These are phyloP conservation scores for Mortierella sp. DNA, from an alignment of 371 early-diverging fungal genomes.

Conservation along the genomic window DNA sequence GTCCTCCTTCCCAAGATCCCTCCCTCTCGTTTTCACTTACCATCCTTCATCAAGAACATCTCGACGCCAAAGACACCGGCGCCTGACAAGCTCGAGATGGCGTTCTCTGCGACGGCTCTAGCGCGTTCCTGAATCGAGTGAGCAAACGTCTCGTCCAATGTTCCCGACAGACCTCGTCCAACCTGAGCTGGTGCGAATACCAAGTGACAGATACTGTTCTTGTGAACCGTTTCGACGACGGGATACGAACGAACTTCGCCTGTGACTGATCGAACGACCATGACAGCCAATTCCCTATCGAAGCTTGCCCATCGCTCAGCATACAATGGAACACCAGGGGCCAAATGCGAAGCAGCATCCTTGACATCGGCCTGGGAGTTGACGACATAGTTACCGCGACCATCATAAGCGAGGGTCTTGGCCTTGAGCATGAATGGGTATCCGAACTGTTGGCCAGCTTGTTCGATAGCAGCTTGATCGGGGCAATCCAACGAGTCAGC, in stretches of 20 bases:
- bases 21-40: too few species aligned
- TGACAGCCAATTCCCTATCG: conserved; percentile 92
- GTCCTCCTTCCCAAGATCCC: too few species aligned
- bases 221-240: conserved; percentile 95
- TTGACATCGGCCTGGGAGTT: conserved; percentile 71
- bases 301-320: conserved; percentile 96
- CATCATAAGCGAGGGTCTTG: conserved; percentile 95
- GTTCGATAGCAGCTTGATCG: conserved; percentile 59
- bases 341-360: conserved; percentile 61
- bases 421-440: conserved; percentile 96
- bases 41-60: conserved; percentile 91
- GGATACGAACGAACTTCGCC: conserved; percentile 90
- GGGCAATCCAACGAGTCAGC: conserved; percentile 76
- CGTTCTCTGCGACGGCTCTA: conserved; percentile 81
- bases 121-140: conserved; percentile 70
- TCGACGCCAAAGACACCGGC: conserved; percentile 97
- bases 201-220: conserved; percentile 93
- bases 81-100: conserved; percentile 83
- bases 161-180: conserved; percentile 65
- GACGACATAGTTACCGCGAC: conserved; percentile 92
- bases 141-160: conserved; percentile 41
- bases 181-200: conserved; percentile 97
- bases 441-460: conserved; percentile 75
- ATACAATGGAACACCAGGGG: conserved; percentile 75
- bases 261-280: conserved; percentile 89